Base-by-base conservation (phyloP, 208 protist genomes). In the Leishmania guyanensis region DNA sequence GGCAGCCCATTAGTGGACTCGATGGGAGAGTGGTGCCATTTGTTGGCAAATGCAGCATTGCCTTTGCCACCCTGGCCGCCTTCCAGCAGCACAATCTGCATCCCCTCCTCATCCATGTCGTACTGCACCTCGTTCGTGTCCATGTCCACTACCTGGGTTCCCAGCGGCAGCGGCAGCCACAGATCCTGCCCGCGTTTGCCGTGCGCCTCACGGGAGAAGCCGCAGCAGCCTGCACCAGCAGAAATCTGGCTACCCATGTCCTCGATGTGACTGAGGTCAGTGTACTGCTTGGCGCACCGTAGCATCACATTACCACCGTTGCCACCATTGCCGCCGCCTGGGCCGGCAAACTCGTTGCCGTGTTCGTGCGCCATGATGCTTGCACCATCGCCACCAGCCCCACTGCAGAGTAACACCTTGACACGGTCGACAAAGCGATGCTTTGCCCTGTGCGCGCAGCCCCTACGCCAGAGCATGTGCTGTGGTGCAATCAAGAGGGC, bases 11-110 rank as follows among this genome's bases (percentile, higher is more conserved):
- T 93, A 9, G 94, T 97, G 16, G 94, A 96, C 88, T 98, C 91
- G 14, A 93, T 86, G 1, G 96, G 96, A 14, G 96, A 95, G 77
- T 97, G 94, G 75, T 96, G 86, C 87, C 90, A 94, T 75, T 95
- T 95, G 84, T 96, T 96, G 14, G 92, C 93, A 79, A 98, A 97
- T 17, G 93, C 86, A 17, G 94, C 92, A 79, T 98, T 98, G 36
- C 96, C 96, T 77, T 97, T 97, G 16, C 96, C 96, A 8, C 96
- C 96, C 58, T 97, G 94, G 0, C 96, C 96, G 20, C 96, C 96
- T 78, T 98, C 93, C 12, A 97, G 91, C 71, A 98, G 86, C 36
- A 96, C 79, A 43, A 98, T 79, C 80, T 96, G 89, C 81, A 90
- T 74, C 0, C 93, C 94, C 46, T 88, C 88, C 81, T 95, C 90